Base-by-base conservation (phyloP, 2,329 filamentous ascomycete genomes). In the Botryotinia convoluta region DNA sequence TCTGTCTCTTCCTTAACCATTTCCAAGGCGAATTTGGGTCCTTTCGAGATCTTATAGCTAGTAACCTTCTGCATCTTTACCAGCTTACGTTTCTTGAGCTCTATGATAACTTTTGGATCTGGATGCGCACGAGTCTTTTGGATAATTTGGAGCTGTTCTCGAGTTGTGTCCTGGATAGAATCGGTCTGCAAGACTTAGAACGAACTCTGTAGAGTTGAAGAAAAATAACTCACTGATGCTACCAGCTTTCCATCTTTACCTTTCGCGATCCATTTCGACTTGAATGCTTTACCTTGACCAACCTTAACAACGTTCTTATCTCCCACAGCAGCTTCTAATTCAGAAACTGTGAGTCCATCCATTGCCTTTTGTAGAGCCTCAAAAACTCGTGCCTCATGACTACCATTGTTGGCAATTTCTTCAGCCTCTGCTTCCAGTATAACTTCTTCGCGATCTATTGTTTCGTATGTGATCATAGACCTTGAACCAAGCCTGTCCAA, bases 211-310 rank as follows among this genome's bases (percentile, higher is more conserved):
- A 61, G 29, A 39, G 64, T 68, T 45, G 45, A 39, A 45, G 9
- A 18, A n/a, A 29, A 35, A 42, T 9, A 72, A 81, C 85, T 78
- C 78, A 88, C 88, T 78, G 85, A 83, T 75, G 87, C 86, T 65
- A 88, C 83, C 70, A 89, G 82, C 80, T 86, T 86, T 75, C 87
- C 87, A 37, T 87, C 86, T 78, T 88, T 86, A 75, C 86, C 88
- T 83, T 89, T 91, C 20, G 83, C 81, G 75, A 92, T 91, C 90
- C 90, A 92, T 81, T 91, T 91, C 82, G 90, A 88, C 81, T 89
- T 97, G 86, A 98, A 97, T 48, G 95, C 95, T 85, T 96, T 97
- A 79, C 94, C 94, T 82, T 96, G 92, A n/a, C 96, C 96, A 74
- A 98, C 86, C 84, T 93, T 95, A 68, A 91, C 87, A 62, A 89